These are phyloP conservation scores for Thelonectria rubi DNA, from an alignment of 2,329 filamentous ascomycete genomes.

Conservation along the genomic window DNA sequence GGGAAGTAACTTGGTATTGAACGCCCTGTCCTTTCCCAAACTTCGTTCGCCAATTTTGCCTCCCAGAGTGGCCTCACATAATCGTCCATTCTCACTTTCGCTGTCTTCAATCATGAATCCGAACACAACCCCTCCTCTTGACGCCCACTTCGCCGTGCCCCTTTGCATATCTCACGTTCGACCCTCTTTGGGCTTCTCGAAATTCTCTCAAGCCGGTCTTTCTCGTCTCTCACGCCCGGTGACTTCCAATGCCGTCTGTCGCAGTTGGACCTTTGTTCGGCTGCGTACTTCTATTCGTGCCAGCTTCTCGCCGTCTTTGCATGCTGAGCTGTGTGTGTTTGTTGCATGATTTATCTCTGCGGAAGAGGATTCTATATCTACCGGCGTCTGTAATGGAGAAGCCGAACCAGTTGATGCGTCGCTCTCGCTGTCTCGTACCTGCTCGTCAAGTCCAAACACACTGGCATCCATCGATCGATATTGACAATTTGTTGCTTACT, in stretches of 20 bases:
- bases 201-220: conserved; percentile 61
- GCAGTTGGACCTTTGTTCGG: conserved; percentile 48
- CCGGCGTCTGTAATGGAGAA: conserved; percentile 22
- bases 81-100: conserved; percentile 40
- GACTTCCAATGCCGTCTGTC: conserved; percentile 56
- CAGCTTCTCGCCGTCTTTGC: conserved; percentile 53
- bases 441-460: conserved; percentile 60
- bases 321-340: neutral
- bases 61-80: conserved; percentile 68
- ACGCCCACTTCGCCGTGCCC: conserved; percentile 70
- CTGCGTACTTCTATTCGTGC: conserved; percentile 49
- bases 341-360: conserved; percentile 13
- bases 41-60: conserved; percentile 66
- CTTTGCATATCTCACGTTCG: conserved; percentile 55
- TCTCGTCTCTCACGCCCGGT: conserved; percentile 66
- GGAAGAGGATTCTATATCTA: conserved; percentile 7
- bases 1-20: too few species aligned
- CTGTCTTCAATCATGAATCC: conserved; percentile 50
- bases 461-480: conserved; percentile 59
- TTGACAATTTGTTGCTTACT: neutral
- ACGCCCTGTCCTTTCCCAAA: conserved; percentile 62
- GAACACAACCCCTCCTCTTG: conserved; percentile 67
- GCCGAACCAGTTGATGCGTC: conserved; percentile 53
- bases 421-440: conserved; percentile 37
- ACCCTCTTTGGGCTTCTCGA: conserved; percentile 58